These are phyloP conservation scores for Santalum album DNA, from an alignment of 164 flowering plant genomes.

Conservation along the genomic window DNA sequence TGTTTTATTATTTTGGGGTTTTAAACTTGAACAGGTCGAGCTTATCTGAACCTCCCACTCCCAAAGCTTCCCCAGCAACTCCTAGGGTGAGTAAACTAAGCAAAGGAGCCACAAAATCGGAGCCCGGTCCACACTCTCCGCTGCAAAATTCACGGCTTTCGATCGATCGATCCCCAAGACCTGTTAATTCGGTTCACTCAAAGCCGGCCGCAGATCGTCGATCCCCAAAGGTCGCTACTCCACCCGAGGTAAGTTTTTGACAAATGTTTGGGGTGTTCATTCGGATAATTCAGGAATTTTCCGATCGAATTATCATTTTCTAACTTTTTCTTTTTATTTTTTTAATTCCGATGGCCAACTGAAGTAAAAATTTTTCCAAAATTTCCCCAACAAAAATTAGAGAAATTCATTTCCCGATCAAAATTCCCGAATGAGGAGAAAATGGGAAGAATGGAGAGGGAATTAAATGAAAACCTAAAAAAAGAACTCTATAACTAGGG, in stretches of 20 bases:
- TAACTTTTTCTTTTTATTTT: too few relatives aligned
- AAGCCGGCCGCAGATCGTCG: constrained; percentile 53
- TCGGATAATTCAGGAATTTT: background rate
- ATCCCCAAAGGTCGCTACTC: constrained; percentile 42
- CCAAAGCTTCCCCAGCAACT: constrained; percentile 49
- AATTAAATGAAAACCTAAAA: too few relatives aligned
- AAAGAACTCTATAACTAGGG: too few relatives aligned
- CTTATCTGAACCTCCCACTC: constrained; percentile 41
- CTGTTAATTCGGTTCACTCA: constrained; percentile 26
- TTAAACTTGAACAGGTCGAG: constrained; percentile 45
- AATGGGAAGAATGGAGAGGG: too few relatives aligned
- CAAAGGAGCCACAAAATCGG: constrained; percentile 50
- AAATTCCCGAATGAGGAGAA: too few relatives aligned
- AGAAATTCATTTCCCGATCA: too few relatives aligned
- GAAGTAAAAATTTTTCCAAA: too few relatives aligned
- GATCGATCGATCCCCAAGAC: constrained; percentile 54
- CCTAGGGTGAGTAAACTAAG: constrained; percentile 48
- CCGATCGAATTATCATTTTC: too few relatives aligned
- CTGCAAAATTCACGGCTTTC: constrained; percentile 47
- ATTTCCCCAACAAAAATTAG: too few relatives aligned
- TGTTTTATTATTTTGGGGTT: constrained; percentile 6
- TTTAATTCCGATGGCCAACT: too few relatives aligned
- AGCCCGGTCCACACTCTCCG: constrained; percentile 54
- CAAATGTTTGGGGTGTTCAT: too few relatives aligned
- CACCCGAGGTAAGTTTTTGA: constrained; percentile 52